These are phyloP conservation scores for Mycena maculata DNA, from an alignment of 768 basidiomycete genomes.

Conservation along the genomic window DNA sequence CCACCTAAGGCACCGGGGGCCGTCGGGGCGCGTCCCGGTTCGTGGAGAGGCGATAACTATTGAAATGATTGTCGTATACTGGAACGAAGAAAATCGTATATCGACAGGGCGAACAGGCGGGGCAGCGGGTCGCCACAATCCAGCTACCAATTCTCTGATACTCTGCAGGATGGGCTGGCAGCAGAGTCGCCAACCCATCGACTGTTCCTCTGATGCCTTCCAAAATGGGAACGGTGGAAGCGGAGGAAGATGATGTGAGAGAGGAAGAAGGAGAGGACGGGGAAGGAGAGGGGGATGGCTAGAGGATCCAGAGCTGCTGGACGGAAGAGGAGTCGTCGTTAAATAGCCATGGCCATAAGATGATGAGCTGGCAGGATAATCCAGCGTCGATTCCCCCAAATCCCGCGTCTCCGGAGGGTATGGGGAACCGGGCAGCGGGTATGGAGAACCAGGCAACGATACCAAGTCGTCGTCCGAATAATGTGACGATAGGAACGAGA, in stretches of 20 bases:
- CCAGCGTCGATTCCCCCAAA: constrained; percentile 20
- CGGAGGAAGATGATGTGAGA: constrained; percentile 29
- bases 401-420: constrained; percentile 14
- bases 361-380: constrained; percentile 51
- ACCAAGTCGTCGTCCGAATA: constrained; percentile 81
- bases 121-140: too few relatives aligned
- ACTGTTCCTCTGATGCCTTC: constrained; percentile 62
- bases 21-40: constrained; percentile 17
- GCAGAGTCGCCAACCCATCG: constrained; percentile 61
- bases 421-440: constrained; percentile 37
- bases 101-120: too few relatives aligned
- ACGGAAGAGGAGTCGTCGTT: constrained; percentile 41
- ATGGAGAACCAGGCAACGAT: too few relatives aligned
- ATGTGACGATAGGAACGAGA: constrained; percentile 65
- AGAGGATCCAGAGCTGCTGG: constrained; percentile 17
- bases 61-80: too few relatives aligned
- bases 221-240: constrained; percentile 41
- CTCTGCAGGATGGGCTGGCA: constrained; percentile 10
- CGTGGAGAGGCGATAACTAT: not conserved
- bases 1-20: too few relatives aligned
- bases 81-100: too few relatives aligned
- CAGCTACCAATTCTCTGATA: constrained; percentile 63
- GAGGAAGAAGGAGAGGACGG: constrained; percentile 53
- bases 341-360: constrained; percentile 34
- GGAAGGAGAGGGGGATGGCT: constrained; percentile 44